phyloP scores from a whole-genome alignment of 1,284 basidiomycete species.

The Xanthoconium separans region DNA sequence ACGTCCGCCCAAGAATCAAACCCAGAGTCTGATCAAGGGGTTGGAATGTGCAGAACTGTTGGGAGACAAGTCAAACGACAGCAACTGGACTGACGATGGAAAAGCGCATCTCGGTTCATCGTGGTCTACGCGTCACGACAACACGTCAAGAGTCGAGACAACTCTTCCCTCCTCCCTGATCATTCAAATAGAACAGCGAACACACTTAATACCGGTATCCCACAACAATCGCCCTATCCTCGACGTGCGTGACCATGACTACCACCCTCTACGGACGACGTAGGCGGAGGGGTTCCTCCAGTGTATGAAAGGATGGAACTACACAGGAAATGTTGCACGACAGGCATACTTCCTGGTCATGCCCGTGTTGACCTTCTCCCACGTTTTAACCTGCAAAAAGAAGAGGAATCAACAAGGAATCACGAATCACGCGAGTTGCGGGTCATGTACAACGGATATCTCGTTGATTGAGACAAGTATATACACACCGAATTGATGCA shows the following conservation, averaged over 20 bases:
- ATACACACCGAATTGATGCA: slow-evolving; percentile 95
- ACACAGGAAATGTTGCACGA: slow-evolving; percentile 96
- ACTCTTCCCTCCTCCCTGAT: too few species aligned
- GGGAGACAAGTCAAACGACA: too few species aligned
- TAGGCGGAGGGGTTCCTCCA: slow-evolving; percentile 49
- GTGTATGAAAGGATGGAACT: slow-evolving; percentile 82
- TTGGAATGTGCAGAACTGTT: too few species aligned
- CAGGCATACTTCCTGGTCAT: slow-evolving; percentile 99
- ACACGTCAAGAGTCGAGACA: too few species aligned
- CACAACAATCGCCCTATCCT: slow-evolving; percentile 93
- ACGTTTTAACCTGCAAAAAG: slow-evolving; percentile 75
- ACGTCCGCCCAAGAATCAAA: slow-evolving; percentile 13
- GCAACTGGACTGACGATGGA: too few species aligned
- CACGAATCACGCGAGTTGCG: background rate
- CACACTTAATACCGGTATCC: slow-evolving; percentile 82
- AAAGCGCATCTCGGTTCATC: too few species aligned
- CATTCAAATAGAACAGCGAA: slow-evolving; percentile 89
- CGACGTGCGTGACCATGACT: slow-evolving; percentile 50
- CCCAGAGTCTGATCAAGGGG: too few species aligned
- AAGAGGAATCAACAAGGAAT: background rate
- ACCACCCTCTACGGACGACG: slow-evolving; percentile 33
- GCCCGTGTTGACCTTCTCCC: slow-evolving; percentile 96
- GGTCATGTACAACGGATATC: slow-evolving; percentile 81
- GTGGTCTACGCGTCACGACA: too few species aligned
- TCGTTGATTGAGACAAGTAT: too few species aligned